These are phyloP conservation scores for Penicillium waksmanii DNA, from an alignment of 495 filamentous ascomycete species.

Conservation along the genomic window DNA sequence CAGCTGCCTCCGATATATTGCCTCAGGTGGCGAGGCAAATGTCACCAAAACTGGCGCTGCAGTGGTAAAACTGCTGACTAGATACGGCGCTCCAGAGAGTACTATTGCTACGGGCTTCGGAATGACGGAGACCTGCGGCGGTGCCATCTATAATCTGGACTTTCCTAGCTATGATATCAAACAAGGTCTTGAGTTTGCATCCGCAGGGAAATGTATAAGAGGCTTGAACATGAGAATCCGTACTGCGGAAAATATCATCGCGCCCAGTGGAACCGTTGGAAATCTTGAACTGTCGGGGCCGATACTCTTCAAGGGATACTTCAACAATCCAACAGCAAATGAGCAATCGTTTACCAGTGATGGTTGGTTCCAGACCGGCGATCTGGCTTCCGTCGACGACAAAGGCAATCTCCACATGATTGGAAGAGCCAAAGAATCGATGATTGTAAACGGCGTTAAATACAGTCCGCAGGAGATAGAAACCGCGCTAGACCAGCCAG, in stretches of 20 bases:
- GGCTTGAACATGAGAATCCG: conserved; percentile 49
- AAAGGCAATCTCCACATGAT: conserved; percentile 58
- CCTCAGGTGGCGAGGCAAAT: conserved; percentile 49
- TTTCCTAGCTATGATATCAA: conserved; percentile 41
- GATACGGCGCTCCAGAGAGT: conserved; percentile 36
- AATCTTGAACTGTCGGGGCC: conserved; percentile 44
- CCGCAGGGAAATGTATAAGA: conserved; percentile 42
- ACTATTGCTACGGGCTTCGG: conserved; percentile 55
- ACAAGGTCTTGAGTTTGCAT: conserved; percentile 32
- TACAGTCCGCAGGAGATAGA: conserved; percentile 47
- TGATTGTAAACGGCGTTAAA: conserved; percentile 60
- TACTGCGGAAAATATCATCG: background rate
- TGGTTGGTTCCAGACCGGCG: conserved; percentile 85
- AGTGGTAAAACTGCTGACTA: conserved; percentile 33
- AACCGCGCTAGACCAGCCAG: conserved; percentile 41
- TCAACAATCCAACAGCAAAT: conserved; percentile 69
- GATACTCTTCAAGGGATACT: conserved; percentile 77
- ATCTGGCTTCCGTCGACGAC: conserved; percentile 63
- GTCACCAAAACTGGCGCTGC: conserved; percentile 29
- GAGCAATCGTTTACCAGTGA: conserved; percentile 66
- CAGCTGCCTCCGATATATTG: conserved; percentile 27
- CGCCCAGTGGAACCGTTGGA: conserved; percentile 18
- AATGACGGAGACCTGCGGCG: conserved; percentile 61
- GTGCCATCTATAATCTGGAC: conserved; percentile 43
- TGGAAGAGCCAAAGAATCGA: conserved; percentile 58